Conservation (phyloP, 2,329 filamentous ascomycete genomes). For the Aspergillus calidoustus region DNA sequence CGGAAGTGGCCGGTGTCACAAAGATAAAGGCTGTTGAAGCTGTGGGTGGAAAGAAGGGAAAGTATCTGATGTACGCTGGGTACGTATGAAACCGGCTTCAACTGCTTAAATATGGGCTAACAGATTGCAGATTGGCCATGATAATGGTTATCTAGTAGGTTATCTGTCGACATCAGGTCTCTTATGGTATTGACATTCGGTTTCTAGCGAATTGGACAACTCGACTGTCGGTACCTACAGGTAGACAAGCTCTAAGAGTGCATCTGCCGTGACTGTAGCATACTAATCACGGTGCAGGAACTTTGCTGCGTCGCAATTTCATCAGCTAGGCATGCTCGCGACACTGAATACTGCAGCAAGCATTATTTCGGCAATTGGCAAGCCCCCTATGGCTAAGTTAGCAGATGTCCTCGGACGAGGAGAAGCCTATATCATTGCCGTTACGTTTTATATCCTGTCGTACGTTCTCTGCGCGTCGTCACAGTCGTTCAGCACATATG, state of each 20-base stretch:
- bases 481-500: conserved; percentile 41
- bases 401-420: conserved; percentile 49
- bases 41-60: conserved; percentile 36
- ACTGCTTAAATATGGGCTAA: conserved; percentile 13
- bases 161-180: background rate
- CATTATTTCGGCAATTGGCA: conserved; percentile 46
- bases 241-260: too few relatives aligned
- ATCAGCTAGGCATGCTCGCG: conserved; percentile 40
- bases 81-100: conserved; percentile 15
- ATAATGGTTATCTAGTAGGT: conserved; percentile 39
- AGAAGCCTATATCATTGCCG: conserved; percentile 42
- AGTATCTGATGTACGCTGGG: conserved; percentile 36
- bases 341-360: conserved; percentile 43
- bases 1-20: conserved; percentile 28
- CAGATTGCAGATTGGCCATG: conserved; percentile 30
- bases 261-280: too few relatives aligned
- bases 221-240: conserved; percentile 44
- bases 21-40: conserved; percentile 36
- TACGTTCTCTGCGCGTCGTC: conserved; percentile 46
- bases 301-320: conserved; percentile 48
- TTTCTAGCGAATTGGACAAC: conserved; percentile 41
- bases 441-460: conserved; percentile 42
- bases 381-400: conserved; percentile 49
- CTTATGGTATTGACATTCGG: background rate
- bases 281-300: conserved; percentile 24